Percentiles rank a stretch among this genome's conserved stretches.
phyloP scores from a whole-genome alignment of 1,139 yeast species.

The Lodderomyces parapsilosis region DNA sequence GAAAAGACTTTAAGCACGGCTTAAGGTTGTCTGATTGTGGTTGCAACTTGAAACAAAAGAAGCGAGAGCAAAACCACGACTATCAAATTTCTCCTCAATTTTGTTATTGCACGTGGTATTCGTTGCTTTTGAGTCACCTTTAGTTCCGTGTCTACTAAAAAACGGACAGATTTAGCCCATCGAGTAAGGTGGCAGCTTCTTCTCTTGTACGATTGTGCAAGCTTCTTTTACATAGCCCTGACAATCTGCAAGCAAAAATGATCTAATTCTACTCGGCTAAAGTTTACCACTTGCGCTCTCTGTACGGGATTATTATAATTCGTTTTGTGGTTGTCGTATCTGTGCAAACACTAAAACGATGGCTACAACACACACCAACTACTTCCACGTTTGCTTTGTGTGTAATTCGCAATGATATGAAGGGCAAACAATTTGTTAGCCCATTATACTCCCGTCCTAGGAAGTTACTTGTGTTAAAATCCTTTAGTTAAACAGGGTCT shows the following conservation, averaged over 20 bases:
- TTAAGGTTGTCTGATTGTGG: too few relatives aligned
- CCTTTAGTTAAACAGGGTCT: background rate
- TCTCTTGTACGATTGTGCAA: background rate
- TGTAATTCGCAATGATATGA: too few relatives aligned
- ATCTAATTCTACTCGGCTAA: background rate
- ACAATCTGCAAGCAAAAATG: background rate
- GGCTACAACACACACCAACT: too few relatives aligned
- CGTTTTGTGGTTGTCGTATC: background rate
- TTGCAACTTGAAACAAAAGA: background rate
- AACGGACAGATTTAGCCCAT: background rate
- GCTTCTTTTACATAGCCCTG: too few relatives aligned
- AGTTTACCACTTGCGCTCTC: too few relatives aligned
- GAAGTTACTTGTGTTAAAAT: too few relatives aligned
- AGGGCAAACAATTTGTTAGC: too few relatives aligned
- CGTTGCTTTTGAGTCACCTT: background rate
- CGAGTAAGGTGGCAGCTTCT: too few relatives aligned
- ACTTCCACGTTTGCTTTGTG: too few relatives aligned
- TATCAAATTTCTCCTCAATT: background rate
- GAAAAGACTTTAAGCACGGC: too few relatives aligned
- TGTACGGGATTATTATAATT: background rate
- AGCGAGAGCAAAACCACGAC: background rate
- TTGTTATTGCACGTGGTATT: background rate
- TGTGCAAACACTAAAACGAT: background rate
- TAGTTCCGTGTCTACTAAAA: background rate
- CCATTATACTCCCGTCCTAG: too few relatives aligned